phyloP scores from a whole-genome alignment of 2,329 filamentous ascomycete species.

The Clonostachys rosea region DNA sequence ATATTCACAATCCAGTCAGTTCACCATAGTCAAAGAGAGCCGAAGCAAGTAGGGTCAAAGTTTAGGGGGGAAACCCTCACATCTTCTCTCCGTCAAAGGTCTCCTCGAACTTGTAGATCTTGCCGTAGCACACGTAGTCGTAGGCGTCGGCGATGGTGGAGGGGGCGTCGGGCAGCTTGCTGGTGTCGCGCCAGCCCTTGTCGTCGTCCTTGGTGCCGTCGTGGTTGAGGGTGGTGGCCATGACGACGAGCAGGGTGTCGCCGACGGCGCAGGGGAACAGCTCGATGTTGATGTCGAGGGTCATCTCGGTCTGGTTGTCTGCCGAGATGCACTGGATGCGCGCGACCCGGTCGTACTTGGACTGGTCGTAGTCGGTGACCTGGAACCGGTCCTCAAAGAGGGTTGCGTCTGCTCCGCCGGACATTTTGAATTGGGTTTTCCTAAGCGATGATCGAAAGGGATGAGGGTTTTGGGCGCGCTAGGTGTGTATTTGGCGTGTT shows the following conservation, averaged over 20 bases:
- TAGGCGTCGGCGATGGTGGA: constrained; percentile 70
- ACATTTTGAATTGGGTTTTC: constrained; percentile 22
- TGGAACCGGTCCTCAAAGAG: constrained; percentile 93
- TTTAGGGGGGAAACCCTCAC: constrained; percentile 36
- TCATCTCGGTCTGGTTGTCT: constrained; percentile 72
- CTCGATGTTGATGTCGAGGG: constrained; percentile 91
- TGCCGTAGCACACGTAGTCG: constrained; percentile 85
- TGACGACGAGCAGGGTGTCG: constrained; percentile 74
- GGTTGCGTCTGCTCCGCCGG: constrained; percentile 73
- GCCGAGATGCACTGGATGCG: constrained; percentile 74
- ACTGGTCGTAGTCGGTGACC: constrained; percentile 71
- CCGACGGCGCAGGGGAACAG: constrained; percentile 74
- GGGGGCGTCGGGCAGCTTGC: constrained; percentile 46
- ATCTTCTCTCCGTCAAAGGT: constrained; percentile 75
- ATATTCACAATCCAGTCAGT: not conserved
- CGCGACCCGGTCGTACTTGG: constrained; percentile 93
- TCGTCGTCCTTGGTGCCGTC: constrained; percentile 77
- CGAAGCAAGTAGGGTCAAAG: not conserved
- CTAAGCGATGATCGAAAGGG: not conserved
- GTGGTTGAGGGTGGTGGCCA: constrained; percentile 80
- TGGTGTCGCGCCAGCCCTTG: constrained; percentile 77
- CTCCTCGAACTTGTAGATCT: constrained; percentile 86
- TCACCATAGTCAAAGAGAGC: not conserved
- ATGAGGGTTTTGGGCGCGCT: not conserved
- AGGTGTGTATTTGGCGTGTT: not conserved